Base-by-base conservation (phyloP, 2,329 filamentous ascomycete species). In the Aspergillus novoparasiticus region DNA sequence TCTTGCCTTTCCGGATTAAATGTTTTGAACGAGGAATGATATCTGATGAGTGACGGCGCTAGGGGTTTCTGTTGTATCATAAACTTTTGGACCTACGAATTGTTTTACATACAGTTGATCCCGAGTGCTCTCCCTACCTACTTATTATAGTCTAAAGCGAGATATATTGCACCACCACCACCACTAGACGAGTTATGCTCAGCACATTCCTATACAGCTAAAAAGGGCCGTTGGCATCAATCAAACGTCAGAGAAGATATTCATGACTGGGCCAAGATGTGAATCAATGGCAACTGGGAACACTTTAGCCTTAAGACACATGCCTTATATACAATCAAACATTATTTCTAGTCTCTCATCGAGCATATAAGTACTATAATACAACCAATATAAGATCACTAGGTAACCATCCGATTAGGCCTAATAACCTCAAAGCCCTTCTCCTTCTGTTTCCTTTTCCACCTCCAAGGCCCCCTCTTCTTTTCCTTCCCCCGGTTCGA, bases 341-440 rank as follows among this genome's bases (percentile, higher is more conserved):
- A 41, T 41, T 41, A 41, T 41, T 41, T 0, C 16, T 10, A 19
- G 39, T 4, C 6, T 4, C 39, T 36, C 34, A 16, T 16, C 16
- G 19, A 8, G 14, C 14, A 36, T 36, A 14, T 41, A 41, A 19
- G 16, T 19, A n/a, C 6, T 53, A 53, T 34, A 48, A 55, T 48
- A 36, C 45, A 58, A 58, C 16, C 32, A 58, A 58, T 48, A 34
- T 19, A 34, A 19, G 28, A 43, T 58, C 26, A 19, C 39, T 26
- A 21, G 43, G 54, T 28, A 6, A 32, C 32, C 3, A 57, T 43
- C 41, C 57, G 61, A 4, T 16, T 23, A 6, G 57, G 61, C 19
- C 59, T 50, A 10, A 59, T 34, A 51, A 64, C 62, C 28, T 56
- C 59, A 39, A 64, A 64, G 0, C 59, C 51, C 51, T 64, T 62